A percentile compares a stretch with the other conserved stretches of the same genome.
These are phyloP conservation scores for Leishmania amazonensis DNA, from an alignment of 208 protist species.

Conservation along the genomic window DNA sequence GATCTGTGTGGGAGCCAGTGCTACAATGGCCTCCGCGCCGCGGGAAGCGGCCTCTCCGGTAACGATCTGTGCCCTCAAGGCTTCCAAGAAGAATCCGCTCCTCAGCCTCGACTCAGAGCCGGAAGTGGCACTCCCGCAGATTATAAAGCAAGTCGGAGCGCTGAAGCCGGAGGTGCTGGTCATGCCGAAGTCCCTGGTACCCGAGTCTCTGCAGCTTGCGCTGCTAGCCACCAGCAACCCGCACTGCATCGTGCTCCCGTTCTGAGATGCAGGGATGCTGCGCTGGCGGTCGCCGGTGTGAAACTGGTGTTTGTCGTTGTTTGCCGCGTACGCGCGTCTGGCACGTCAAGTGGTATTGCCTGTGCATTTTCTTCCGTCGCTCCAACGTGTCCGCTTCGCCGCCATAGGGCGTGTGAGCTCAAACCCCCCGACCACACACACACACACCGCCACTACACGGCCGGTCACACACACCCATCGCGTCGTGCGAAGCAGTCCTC, in stretches of 20 bases:
- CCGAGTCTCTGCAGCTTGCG: slow-evolving; percentile 54
- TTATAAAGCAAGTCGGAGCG: slow-evolving; percentile 59
- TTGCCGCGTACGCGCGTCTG: not conserved
- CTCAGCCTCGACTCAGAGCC: slow-evolving; percentile 31
- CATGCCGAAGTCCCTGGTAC: slow-evolving; percentile 37
- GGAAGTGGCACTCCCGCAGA: slow-evolving; percentile 48
- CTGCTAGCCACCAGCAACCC: slow-evolving; percentile 56
- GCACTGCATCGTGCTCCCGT: slow-evolving; percentile 72
- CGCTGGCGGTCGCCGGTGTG: not conserved
- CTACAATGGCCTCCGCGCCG: too few relatives aligned
- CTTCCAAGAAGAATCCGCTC: slow-evolving; percentile 54
- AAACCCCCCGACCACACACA: too few relatives aligned
- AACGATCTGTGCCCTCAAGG: slow-evolving; percentile 50
- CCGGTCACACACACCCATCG: not conserved
- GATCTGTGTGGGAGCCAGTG: not conserved
- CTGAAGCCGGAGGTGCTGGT: slow-evolving; percentile 70
- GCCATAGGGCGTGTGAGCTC: not conserved
- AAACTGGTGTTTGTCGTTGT: not conserved
- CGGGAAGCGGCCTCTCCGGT: slow-evolving; percentile 29
- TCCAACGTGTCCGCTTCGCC: not conserved
- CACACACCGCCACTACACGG: too few relatives aligned
- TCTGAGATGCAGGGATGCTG: not conserved
- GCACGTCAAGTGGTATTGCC: not conserved
- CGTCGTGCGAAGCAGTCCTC: not conserved
- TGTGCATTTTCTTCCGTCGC: not conserved